Evolutionary conservation across 768 basidiomycete species (phyloP).

Genomic region (Tephrocybe sp.): DNA sequence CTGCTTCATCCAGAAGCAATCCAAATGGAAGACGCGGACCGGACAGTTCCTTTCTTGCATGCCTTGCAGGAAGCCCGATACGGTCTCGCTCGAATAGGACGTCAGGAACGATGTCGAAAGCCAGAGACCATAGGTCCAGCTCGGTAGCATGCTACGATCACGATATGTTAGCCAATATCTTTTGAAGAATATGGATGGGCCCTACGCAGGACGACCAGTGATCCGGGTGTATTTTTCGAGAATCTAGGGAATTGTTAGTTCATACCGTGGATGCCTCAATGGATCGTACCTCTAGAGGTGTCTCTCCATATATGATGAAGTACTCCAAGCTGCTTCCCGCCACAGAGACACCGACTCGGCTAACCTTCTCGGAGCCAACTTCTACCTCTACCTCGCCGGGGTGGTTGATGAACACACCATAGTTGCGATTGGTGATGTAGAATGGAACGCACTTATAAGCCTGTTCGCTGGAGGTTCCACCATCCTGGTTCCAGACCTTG

Average conservation of each 20-base stretch:
- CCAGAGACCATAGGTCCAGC: conserved; percentile 80
- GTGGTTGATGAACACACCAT: conserved; percentile 77
- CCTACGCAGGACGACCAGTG: conserved; percentile 62
- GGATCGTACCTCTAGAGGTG: conserved; percentile 56
- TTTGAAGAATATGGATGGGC: neutral
- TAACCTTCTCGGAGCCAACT: conserved; percentile 66
- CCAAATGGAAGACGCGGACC: conserved; percentile 73
- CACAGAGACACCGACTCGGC: conserved; percentile 63
- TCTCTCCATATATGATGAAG: conserved; percentile 69
- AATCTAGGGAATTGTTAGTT: conserved; percentile 36
- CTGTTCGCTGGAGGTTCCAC: conserved; percentile 70
- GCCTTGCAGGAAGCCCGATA: conserved; percentile 67
- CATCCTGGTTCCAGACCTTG: conserved; percentile 74
- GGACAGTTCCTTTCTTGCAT: conserved; percentile 64
- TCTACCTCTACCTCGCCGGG: conserved; percentile 78
- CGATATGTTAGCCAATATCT: conserved; percentile 21
- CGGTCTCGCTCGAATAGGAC: conserved; percentile 65
- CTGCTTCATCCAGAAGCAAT: conserved; percentile 78
- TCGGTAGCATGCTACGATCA: conserved; percentile 54
- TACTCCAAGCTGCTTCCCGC: conserved; percentile 66
- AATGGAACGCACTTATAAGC: conserved; percentile 71
- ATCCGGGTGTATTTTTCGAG: conserved; percentile 61
- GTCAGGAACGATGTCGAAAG: conserved; percentile 78
- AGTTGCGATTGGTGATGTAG: conserved; percentile 68
- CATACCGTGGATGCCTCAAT: neutral